phyloP scores from a whole-genome alignment of 345 rosid genomes.

The Leavenworthia alabamica region DNA sequence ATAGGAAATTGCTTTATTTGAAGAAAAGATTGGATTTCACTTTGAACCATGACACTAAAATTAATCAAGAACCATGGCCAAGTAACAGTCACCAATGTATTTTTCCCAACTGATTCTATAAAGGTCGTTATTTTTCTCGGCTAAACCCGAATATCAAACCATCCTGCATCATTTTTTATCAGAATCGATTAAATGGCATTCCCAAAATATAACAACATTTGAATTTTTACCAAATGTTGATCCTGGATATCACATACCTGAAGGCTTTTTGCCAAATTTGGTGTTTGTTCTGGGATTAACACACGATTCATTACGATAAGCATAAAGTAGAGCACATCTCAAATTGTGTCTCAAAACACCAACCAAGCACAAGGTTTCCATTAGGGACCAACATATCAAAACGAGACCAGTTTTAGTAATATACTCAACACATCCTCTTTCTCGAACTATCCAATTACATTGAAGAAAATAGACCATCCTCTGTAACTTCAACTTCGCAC shows the following conservation, averaged over 20 bases:
- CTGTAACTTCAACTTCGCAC: slow-evolving; percentile 7
- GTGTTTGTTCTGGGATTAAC: slow-evolving; percentile 22
- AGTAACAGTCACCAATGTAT: slow-evolving; percentile 14
- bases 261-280: slow-evolving; percentile 21
- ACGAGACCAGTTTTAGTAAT: slow-evolving; percentile 30
- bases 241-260: slow-evolving; percentile 21
- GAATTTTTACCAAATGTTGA: slow-evolving; percentile 22
- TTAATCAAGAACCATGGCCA: slow-evolving; percentile 2
- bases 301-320: slow-evolving; percentile 30
- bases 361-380: slow-evolving; percentile 34
- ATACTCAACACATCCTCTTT: slow-evolving; percentile 32
- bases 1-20: slow-evolving; percentile 1
- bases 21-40: neutral
- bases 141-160: slow-evolving; percentile 18
- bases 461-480: slow-evolving; percentile 20
- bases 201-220: slow-evolving; percentile 24
- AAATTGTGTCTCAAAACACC: slow-evolving; percentile 33
- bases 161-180: slow-evolving; percentile 34
- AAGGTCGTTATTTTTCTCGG: slow-evolving; percentile 15
- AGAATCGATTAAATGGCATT: slow-evolving; percentile 9
- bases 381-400: slow-evolving; percentile 34
- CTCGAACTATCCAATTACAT: slow-evolving; percentile 30
- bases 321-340: slow-evolving; percentile 38
- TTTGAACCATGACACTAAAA: slow-evolving; percentile 8
- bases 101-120: slow-evolving; percentile 23